These are phyloP conservation scores for Hypomontagnella monticulosa DNA, from an alignment of 495 filamentous ascomycete genomes.

Conservation along the genomic window DNA sequence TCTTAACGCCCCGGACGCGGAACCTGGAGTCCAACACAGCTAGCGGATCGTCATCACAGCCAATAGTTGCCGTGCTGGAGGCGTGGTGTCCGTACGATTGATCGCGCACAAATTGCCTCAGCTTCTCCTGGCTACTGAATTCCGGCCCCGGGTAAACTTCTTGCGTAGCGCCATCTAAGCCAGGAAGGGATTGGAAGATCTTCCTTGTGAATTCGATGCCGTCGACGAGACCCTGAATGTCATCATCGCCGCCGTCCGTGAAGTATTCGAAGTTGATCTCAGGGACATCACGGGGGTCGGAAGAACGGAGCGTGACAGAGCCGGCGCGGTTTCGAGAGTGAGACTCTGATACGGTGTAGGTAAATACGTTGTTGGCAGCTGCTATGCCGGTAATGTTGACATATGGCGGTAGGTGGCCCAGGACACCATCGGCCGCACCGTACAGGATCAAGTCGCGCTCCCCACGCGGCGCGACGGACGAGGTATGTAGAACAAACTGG, in stretches of 20 bases:
- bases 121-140: no score
- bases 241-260: no score
- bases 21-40: background rate
- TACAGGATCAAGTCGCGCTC: background rate
- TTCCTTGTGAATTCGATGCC: no score
- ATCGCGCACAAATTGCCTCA: background rate
- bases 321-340: constrained; percentile 6
- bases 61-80: constrained; percentile 2
- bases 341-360: constrained; percentile 2
- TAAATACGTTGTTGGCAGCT: background rate
- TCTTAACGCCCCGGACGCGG: background rate
- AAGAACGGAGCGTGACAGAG: background rate
- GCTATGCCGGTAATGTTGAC: no score
- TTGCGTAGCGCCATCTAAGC: no score
- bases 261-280: no score
- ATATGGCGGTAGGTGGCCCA: no score
- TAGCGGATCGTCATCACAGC: background rate
- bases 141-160: no score
- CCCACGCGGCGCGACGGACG: background rate
- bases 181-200: no score
- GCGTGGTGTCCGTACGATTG: constrained; percentile 3
- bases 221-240: no score
- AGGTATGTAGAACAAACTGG: background rate
- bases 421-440: no score
- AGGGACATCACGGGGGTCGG: background rate